Conservation (phyloP, 208 protist genomes). For the Phytomonas francai region DNA sequence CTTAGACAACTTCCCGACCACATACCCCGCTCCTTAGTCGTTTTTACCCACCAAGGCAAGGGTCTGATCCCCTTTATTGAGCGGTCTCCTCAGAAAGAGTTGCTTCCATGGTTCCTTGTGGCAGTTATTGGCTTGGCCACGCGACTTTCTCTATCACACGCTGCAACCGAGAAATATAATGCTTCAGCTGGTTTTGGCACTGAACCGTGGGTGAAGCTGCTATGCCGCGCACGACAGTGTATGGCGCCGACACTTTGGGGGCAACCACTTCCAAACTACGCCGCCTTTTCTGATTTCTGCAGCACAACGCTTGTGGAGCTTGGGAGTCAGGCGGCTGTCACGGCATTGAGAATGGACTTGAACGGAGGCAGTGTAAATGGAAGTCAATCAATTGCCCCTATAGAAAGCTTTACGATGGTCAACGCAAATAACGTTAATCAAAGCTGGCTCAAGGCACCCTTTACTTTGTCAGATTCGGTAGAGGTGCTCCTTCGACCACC, state of each 20-base stretch:
- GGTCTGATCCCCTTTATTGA: slow-evolving; percentile 8
- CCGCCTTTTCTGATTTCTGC: background rate
- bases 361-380: background rate
- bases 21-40: slow-evolving; percentile 42
- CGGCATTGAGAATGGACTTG: background rate
- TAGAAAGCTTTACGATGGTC: background rate
- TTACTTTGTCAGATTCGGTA: background rate
- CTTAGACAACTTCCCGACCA: slow-evolving; percentile 34
- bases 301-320: background rate
- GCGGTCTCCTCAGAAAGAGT: slow-evolving; percentile 25
- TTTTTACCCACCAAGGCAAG: slow-evolving; percentile 22
- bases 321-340: background rate
- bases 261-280: too few species aligned
- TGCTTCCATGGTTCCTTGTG: slow-evolving; percentile 32
- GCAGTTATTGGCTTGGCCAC: slow-evolving; percentile 12
- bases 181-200: background rate
- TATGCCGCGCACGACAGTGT: too few species aligned
- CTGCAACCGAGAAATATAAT: background rate
- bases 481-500: background rate
- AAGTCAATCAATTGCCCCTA: background rate
- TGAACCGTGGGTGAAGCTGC: background rate
- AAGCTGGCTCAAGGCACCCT: background rate
- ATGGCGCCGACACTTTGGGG: too few species aligned
- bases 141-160: background rate
- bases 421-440: background rate